Evolutionary conservation across 2,329 filamentous ascomycete species (phyloP).

Genomic region (Ceratocystis cacaofunesta): DNA sequence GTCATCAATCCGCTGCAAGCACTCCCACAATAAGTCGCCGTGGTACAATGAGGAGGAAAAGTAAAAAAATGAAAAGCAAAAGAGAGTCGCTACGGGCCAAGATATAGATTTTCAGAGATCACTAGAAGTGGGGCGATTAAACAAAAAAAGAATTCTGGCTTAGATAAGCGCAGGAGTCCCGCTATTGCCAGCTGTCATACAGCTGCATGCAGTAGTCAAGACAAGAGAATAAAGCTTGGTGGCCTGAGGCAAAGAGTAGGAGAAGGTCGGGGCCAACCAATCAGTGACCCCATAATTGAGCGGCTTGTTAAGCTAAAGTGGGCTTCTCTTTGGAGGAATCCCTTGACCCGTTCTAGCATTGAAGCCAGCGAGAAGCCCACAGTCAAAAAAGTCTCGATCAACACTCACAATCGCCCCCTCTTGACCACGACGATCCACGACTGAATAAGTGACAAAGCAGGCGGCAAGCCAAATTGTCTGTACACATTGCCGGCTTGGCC

Average conservation of each 20-base stretch:
- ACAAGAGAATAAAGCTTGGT: neutral
- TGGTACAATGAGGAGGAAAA: slow-evolving; percentile 45
- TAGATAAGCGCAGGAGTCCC: neutral
- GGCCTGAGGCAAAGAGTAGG: slow-evolving; percentile 27
- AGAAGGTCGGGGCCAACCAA: slow-evolving; percentile 24
- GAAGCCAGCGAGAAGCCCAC: slow-evolving; percentile 13
- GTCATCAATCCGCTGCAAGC: slow-evolving; percentile 34
- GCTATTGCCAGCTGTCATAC: neutral
- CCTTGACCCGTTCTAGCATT: slow-evolving; percentile 3
- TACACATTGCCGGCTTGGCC: neutral
- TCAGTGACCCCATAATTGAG: slow-evolving; percentile 27
- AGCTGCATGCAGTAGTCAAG: neutral
- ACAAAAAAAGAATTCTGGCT: neutral
- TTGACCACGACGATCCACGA: neutral
- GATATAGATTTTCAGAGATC: slow-evolving; percentile 18
- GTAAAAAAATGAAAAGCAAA: slow-evolving; percentile 24
- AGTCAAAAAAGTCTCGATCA: slow-evolving; percentile 6
- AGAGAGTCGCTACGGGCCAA: slow-evolving; percentile 19
- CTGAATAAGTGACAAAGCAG: neutral
- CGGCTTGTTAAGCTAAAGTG: slow-evolving; percentile 12
- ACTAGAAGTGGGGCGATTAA: slow-evolving; percentile 1
- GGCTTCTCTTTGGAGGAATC: slow-evolving; percentile 5
- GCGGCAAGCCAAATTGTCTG: neutral
- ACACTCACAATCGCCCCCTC: neutral
- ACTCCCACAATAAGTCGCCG: slow-evolving; percentile 58